Percentiles rank a stretch among this genome's conserved stretches.
Evolutionary conservation across 108 stramenopile genomes (phyloP).

Genomic region (Mayamaea pseudoterrestris): DNA sequence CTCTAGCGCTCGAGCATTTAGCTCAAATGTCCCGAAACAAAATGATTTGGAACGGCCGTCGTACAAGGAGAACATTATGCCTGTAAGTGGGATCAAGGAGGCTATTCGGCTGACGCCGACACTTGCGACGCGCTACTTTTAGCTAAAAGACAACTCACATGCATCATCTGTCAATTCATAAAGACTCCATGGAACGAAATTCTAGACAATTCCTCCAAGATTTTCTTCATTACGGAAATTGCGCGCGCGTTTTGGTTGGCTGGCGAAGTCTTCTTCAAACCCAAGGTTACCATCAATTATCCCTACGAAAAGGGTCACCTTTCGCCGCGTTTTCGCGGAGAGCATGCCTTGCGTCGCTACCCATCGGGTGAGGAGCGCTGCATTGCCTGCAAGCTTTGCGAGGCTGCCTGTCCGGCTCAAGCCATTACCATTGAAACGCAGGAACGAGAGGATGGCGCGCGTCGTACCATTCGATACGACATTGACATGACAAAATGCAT

Average conservation of each 20-base stretch:
- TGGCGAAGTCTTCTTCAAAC: constrained; percentile 67
- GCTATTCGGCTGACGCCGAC: background rate
- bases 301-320: constrained; percentile 95
- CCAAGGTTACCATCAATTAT: constrained; percentile 97
- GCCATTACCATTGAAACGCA: constrained; percentile 99
- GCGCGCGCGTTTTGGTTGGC: constrained; percentile 71
- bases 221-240: constrained; percentile 90
- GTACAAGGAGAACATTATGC: constrained; percentile 8
- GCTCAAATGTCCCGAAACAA: too few relatives aligned
- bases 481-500: constrained; percentile 99
- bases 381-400: constrained; percentile 99
- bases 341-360: constrained; percentile 96
- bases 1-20: too few relatives aligned
- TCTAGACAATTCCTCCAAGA: constrained; percentile 72
- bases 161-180: constrained; percentile 1
- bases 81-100: constrained; percentile 1
- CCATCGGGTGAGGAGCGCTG: constrained; percentile 98
- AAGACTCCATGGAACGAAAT: constrained; percentile 76
- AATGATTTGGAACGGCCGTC: constrained; percentile 5
- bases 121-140: background rate
- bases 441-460: constrained; percentile 86
- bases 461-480: constrained; percentile 97
- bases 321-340: constrained; percentile 96
- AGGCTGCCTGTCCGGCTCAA: constrained; percentile 99
- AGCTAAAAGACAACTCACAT: background rate